Evolutionary conservation across 441 rosid species (phyloP).

Genomic region (Melastoma candidum): DNA sequence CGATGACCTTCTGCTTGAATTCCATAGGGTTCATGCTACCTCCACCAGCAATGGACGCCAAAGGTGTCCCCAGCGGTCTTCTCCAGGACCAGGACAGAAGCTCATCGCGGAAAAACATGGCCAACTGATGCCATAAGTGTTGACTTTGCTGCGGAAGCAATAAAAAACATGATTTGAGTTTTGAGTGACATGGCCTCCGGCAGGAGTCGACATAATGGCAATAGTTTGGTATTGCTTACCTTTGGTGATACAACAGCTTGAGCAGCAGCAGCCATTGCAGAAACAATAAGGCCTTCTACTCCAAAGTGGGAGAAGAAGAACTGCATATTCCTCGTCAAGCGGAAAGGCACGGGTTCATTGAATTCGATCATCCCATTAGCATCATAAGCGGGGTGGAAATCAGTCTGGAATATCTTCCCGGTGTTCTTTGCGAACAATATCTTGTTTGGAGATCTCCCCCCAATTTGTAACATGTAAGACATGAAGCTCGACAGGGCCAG

Average conservation of each 20-base stretch:
- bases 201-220: no score
- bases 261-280: constrained; percentile 84
- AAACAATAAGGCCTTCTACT: constrained; percentile 88
- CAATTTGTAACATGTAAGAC: constrained; percentile 92
- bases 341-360: constrained; percentile 91
- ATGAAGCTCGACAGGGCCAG: constrained; percentile 94
- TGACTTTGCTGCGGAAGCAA: constrained; percentile 55
- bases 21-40: constrained; percentile 57
- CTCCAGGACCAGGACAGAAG: constrained; percentile 95
- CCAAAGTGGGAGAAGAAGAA: constrained; percentile 90
- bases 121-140: constrained; percentile 87
- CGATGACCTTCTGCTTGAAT: constrained; percentile 61
- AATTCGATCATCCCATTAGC: constrained; percentile 85
- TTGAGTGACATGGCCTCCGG: no score
- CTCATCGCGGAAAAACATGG: constrained; percentile 98
- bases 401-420: constrained; percentile 89
- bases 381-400: constrained; percentile 97
- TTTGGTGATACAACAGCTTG: constrained; percentile 88
- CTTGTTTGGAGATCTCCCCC: constrained; percentile 98
- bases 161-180: no score
- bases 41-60: constrained; percentile 44
- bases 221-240: constrained; percentile 24
- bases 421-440: constrained; percentile 92
- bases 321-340: constrained; percentile 92
- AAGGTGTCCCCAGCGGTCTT: constrained; percentile 68